Conservation (phyloP, 225 moss, liverwort and hornwort species). For the Anthoceros angustus region DNA sequence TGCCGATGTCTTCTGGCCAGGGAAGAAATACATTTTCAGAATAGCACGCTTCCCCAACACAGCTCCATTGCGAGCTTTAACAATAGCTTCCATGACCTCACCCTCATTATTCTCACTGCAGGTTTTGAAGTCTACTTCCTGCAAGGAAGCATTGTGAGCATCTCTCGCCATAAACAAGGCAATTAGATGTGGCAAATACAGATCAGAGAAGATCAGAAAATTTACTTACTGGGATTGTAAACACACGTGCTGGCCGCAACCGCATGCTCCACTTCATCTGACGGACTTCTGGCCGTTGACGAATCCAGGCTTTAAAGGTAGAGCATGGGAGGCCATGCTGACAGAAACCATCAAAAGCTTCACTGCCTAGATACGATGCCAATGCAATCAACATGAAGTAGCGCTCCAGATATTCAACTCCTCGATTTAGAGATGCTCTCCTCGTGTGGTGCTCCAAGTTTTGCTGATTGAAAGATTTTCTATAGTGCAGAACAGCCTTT, state of each 20-base stretch:
- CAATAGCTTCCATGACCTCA: slow-evolving; percentile 95
- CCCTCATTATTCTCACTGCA: slow-evolving; percentile 69
- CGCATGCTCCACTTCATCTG: slow-evolving; percentile 99
- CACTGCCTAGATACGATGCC: slow-evolving; percentile 85
- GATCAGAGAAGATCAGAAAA: background rate
- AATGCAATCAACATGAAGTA: slow-evolving; percentile 98
- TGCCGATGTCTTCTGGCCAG: slow-evolving; percentile 82
- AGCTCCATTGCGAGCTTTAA: slow-evolving; percentile 87
- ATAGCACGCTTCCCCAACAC: slow-evolving; percentile 78
- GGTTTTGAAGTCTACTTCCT: slow-evolving; percentile 65
- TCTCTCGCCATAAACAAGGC: slow-evolving; percentile 7
- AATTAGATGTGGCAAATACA: background rate
- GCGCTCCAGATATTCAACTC: slow-evolving; percentile 93
- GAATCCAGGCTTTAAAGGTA: slow-evolving; percentile 88
- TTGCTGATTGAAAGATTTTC: slow-evolving; percentile 90
- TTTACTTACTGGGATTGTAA: slow-evolving; percentile 48
- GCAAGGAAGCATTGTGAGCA: slow-evolving; percentile 15
- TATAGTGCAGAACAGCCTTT: slow-evolving; percentile 91
- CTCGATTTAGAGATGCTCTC: slow-evolving; percentile 86
- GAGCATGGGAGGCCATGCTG: slow-evolving; percentile 47
- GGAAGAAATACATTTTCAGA: slow-evolving; percentile 96
- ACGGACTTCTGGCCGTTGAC: slow-evolving; percentile 93
- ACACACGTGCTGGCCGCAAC: slow-evolving; percentile 88
- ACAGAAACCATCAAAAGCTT: slow-evolving; percentile 79
- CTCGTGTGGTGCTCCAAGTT: slow-evolving; percentile 93